Evolutionary conservation across 371 early-diverging fungal species (phyloP).

Genomic region (Capniomyces stellatus): DNA sequence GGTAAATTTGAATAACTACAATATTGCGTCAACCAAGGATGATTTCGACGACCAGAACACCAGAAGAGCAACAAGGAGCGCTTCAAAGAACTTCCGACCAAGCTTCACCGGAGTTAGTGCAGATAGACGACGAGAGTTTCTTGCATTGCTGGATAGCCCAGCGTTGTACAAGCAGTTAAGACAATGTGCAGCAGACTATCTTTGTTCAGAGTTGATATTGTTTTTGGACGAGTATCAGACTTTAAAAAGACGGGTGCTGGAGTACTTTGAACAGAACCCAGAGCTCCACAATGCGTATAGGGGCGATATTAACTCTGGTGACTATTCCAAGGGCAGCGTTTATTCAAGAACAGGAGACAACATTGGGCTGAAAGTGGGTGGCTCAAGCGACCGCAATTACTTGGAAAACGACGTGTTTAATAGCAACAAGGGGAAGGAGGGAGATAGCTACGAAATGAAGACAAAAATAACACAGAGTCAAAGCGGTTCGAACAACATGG

Average conservation of each 20-base stretch:
- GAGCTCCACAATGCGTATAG: not conserved
- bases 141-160: not conserved
- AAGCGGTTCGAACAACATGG: not conserved
- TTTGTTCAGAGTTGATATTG: not conserved
- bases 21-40: not conserved
- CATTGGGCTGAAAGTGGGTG: not conserved
- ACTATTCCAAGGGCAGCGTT: not conserved
- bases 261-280: not conserved
- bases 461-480: not conserved
- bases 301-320: not conserved
- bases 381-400: not conserved
- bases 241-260: not conserved
- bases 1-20: not conserved
- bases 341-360: not conserved
- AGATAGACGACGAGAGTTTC: not conserved
- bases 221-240: not conserved
- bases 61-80: not conserved
- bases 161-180: not conserved
- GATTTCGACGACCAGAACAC: not conserved
- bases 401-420: not conserved
- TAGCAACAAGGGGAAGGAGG: not conserved
- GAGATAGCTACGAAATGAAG: not conserved
- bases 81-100: not conserved
- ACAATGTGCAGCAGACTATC: not conserved
- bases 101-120: not conserved